Evolutionary conservation across 192 early-diverging fungal genomes (phyloP).

Genomic region (Umbelopsis isabellina): DNA sequence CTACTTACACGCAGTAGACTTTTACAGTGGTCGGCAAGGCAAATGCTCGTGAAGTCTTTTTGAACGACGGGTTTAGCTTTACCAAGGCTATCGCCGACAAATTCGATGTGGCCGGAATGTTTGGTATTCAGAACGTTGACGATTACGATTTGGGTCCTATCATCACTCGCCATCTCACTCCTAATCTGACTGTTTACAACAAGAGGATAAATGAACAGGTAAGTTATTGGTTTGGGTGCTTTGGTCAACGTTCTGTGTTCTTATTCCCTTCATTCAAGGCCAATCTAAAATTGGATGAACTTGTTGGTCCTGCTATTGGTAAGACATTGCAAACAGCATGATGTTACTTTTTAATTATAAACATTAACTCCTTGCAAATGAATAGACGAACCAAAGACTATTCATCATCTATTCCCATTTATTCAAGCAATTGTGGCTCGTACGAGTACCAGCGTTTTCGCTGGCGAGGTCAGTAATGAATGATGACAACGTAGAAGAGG

Average conservation of each 20-base stretch:
- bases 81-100: constrained; percentile 2
- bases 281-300: constrained; percentile 1
- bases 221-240: neutral
- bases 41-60: neutral
- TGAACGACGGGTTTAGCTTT: constrained; percentile 9
- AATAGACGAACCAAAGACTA: neutral
- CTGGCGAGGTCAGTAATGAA: neutral
- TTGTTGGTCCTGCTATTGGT: constrained; percentile 2
- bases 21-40: constrained; percentile 7
- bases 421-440: constrained; percentile 2
- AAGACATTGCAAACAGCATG: too few species aligned
- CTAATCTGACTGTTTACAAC: constrained; percentile 5
- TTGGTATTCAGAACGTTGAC: neutral
- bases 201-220: constrained; percentile 13
- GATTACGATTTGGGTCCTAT: neutral
- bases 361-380: neutral
- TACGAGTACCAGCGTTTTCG: constrained; percentile 1
- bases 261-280: neutral
- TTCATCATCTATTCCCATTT: constrained; percentile 7
- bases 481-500: too few species aligned
- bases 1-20: neutral
- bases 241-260: too few species aligned
- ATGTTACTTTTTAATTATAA: neutral
- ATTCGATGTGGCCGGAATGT: constrained; percentile 11
- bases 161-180: constrained; percentile 15